Base-by-base conservation (phyloP, 768 basidiomycete genomes). In the Rhodocollybia butyracea region DNA sequence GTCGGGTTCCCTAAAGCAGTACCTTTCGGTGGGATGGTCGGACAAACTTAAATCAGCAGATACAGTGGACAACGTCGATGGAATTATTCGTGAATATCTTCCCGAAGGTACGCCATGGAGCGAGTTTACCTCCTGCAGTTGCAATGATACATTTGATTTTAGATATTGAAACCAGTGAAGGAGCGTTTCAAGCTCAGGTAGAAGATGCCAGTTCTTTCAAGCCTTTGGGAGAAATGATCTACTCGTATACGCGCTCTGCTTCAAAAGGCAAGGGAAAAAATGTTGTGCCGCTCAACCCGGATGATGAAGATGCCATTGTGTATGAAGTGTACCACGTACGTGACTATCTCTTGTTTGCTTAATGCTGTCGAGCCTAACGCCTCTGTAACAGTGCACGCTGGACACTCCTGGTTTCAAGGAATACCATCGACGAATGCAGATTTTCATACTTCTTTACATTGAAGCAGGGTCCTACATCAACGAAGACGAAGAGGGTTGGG, bases 381-480 rank as follows among this genome's bases (percentile, higher is more conserved):
- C 19, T 5, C 36, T 17, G 30, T 50, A 46, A 47, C 63, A 98
- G 94, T 73, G 84, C 19, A 95, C 85, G 21, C 94, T 91, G 83
- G 69, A 83, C 55, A 91, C 92, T 0, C 82, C 89, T 6, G 95
- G 91, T 12, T 98, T 98, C 73, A 79, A 77, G 65, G 93, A 96
- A 69, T 94, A 92, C 58, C 96, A 98, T 65, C 80, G 88, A 17
- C 76, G 83, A 52, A 96, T 97, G 89, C 97, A 98, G 70, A 66
- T 98, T 47, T 98, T 97, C 68, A 92, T 98, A 60, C 68, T 96
- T 54, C 76, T 99, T 5, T 98, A 92, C 71, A 94, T 99, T 63
- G 97, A 99, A 66, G 97, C 83, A 11, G 97, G 95, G 2, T 93
- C 91, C 12, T 98, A 94, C 69, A 91, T 99, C 60, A 83, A 88